Evolutionary conservation across 148 eudicot species (phyloP), one percentile per base, ranked within the genome.

Genomic region (Vaccinium macrocarpon): DNA sequence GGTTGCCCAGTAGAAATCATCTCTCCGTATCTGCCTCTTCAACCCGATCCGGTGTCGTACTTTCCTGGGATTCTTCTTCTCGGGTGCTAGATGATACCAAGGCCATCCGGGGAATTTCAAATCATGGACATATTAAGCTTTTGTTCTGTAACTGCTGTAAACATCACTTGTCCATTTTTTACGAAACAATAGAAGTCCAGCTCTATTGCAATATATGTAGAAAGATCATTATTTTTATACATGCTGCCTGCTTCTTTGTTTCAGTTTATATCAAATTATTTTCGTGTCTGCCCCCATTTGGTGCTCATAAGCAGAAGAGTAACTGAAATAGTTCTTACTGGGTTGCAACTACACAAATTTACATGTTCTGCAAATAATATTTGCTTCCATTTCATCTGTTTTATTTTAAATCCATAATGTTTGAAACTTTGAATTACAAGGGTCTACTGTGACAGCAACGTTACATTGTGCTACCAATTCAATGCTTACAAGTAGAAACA

Each of bases 1-100:
- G 81, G 90, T 85, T 70, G 75, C 92, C 29, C 87, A 82, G 42
- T 89, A 90, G 84, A 27, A 42, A 78, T 38, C 51, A 48, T 11
- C 3, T 74, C 27, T 50, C 12, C 29, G 12, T 21, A 82, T 35
- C 35, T 50, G 55, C 52, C 19, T 74, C 64, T 38, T 49, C 73
- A 85, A 32, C 71, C 13, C 4, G 61, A 21, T 71, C 32, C 7
- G 12, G 49, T 19, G 51, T 13, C 25, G 1, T 35, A 55, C 79
- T 80, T 79, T 9, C 11, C 6, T 25, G 2, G 78, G 38, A 75
- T 81, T 55, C 84, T 25, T 25, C 64, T 0, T 56, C 51, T 75
- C 76, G 21, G 8, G 56, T 46, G 83, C 27, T 46, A 32, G 1
- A 74, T 12, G 48, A 27, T 80, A 23, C 83, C 5, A 5, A 32